A percentile compares a stretch with the other conserved stretches of the same genome.
phyloP scores from a whole-genome alignment of 345 rosid species.

The Microcos paniculata region DNA sequence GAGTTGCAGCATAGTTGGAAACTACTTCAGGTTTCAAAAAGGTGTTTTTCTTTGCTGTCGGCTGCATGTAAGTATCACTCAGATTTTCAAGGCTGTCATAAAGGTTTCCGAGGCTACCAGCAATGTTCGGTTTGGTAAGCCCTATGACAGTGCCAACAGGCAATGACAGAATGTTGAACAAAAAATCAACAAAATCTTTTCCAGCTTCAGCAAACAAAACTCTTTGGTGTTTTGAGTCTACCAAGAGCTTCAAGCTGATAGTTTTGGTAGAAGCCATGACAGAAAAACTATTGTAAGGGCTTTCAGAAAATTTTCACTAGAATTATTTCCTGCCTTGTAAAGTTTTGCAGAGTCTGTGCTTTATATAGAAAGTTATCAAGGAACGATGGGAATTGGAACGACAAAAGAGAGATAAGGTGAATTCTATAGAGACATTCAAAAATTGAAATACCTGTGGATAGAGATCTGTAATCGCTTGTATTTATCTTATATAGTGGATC shows the following conservation, averaged over 20 bases:
- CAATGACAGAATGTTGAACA: conserved; percentile 17
- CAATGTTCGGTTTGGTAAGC: neutral
- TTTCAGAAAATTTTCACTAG: neutral
- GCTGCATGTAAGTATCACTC: neutral
- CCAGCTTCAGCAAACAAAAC: conserved; percentile 19
- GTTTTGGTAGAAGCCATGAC: neutral
- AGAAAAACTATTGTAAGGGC: neutral
- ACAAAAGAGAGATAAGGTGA: too few relatives aligned
- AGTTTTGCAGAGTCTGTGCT: too few relatives aligned
- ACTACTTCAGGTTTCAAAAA: neutral
- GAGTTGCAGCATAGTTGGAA: neutral
- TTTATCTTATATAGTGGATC: too few relatives aligned
- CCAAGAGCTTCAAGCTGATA: conserved; percentile 12
- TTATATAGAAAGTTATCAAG: too few relatives aligned
- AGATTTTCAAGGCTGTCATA: neutral
- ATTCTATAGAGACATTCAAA: too few relatives aligned
- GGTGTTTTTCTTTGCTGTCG: neutral
- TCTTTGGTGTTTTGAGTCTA: neutral
- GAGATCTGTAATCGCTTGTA: too few relatives aligned
- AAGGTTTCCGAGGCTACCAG: neutral
- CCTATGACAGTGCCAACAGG: conserved; percentile 20
- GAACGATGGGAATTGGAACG: too few relatives aligned
- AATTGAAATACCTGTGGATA: too few relatives aligned
- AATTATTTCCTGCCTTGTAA: neutral
- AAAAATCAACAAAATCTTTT: conserved; percentile 22